Base-by-base conservation (phyloP, 106 monocot species). In the Narthecium ossifragum region DNA sequence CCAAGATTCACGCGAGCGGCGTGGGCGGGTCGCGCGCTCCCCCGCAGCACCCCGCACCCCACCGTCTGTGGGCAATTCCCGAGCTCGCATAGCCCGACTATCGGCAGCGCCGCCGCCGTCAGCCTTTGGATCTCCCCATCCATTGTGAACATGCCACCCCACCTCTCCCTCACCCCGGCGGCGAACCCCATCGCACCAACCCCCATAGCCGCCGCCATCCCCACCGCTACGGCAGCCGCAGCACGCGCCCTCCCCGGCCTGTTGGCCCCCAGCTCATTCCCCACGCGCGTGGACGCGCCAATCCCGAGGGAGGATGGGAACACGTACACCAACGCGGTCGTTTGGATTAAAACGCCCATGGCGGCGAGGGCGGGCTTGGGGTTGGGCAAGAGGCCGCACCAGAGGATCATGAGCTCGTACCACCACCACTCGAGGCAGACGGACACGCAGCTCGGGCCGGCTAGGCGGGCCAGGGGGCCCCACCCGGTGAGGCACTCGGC, bases 31-130 rank as follows among this genome's bases (percentile, higher is more conserved):
- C 80, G 34, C 30, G 80, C 80, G 34, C 59, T 81, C 3, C 81
- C 81, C 27, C 80, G 46, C 13, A 80, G 53, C 21, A 80, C 80
- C 21, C 80, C 80, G 57, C 80, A 80, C 2, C 80, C 80, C 4
- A 80, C 80, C 3, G 81, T 81, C 67, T 81, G 81, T 36, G 81
- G 81, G 67, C 76, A 75, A 68, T 81, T 81, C 1, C 81, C 81
- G 22, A 81, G 75, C 81, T 81, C 81, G 57, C 81, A 81, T 6
- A 80, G 71, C 26, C 80, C 80, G 9, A 80, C 65, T 49, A 80
- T 34, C 30, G 80, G 80, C 34, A 81, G 61, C 36, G 81, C 76
- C 3, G 72, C 68, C 13, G 78, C 68, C 14, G 78, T 79, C 14
- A 79, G 63, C 21, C 64, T 50, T 5, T 51, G 68, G 8, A 79